A percentile compares a stretch with the other conserved stretches of the same genome.
These are phyloP conservation scores for Neonectria neomacrospora DNA, from an alignment of 2,329 filamentous ascomycete genomes.

Conservation along the genomic window DNA sequence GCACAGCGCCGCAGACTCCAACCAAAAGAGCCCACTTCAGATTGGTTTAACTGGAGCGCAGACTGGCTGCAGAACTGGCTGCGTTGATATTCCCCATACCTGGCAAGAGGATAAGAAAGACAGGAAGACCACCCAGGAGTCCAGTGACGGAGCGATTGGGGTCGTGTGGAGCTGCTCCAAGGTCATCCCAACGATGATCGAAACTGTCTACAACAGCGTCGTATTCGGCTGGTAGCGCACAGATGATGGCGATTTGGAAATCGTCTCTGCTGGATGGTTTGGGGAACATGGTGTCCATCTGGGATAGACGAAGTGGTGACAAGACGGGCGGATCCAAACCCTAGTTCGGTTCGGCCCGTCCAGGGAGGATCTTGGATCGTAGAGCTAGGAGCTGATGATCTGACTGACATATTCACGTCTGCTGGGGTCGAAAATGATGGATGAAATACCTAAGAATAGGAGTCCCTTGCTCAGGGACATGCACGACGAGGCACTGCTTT, in stretches of 20 bases:
- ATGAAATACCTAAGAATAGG: not conserved
- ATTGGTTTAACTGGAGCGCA: slow-evolving; percentile 48
- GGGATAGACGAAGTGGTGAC: no score
- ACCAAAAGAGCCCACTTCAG: slow-evolving; percentile 51
- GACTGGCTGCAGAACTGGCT: slow-evolving; percentile 39
- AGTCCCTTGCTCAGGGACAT: no score
- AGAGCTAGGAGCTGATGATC: not conserved
- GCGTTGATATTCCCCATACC: slow-evolving; percentile 46
- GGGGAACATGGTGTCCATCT: not conserved
- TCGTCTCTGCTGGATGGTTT: not conserved
- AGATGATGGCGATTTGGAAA: slow-evolving; percentile 37
- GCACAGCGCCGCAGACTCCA: slow-evolving; percentile 53
- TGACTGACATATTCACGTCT: not conserved
- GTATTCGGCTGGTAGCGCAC: slow-evolving; percentile 20
- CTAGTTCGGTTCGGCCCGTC: not conserved
- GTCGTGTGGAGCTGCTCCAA: slow-evolving; percentile 17
- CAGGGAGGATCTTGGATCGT: not conserved
- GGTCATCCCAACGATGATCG: not conserved
- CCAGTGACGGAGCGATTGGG: slow-evolving; percentile 39
- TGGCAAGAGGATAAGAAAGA: slow-evolving; percentile 43
- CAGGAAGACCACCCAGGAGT: slow-evolving; percentile 39
- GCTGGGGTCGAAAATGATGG: not conserved
- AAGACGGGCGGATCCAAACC: not conserved
- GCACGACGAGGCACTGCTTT: not conserved
- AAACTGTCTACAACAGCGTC: slow-evolving; percentile 1